phyloP scores from a whole-genome alignment of 768 basidiomycete species.

The Leccinum disarticulatum region DNA sequence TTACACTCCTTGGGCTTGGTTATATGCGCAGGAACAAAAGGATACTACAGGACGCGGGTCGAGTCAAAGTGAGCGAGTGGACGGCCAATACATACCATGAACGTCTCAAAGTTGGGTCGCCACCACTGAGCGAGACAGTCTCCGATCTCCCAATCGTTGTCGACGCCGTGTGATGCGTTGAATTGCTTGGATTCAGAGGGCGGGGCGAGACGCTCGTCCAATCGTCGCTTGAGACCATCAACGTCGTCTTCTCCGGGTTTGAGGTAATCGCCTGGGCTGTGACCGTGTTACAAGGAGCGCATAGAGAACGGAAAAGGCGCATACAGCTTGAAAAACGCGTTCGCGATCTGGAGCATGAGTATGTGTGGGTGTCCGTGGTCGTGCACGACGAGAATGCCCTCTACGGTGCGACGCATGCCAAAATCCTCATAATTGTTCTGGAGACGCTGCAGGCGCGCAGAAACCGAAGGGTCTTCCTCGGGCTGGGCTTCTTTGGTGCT shows the following conservation, averaged over 20 bases:
- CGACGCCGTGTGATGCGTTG: constrained; percentile 71
- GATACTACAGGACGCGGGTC: constrained; percentile 57
- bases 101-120: constrained; percentile 97
- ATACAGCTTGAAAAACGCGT: constrained; percentile 98
- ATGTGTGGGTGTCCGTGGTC: constrained; percentile 98
- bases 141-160: constrained; percentile 94
- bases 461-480: constrained; percentile 95
- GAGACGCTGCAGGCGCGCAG: constrained; percentile 88
- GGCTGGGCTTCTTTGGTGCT: constrained; percentile 97
- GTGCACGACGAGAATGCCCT: constrained; percentile 76
- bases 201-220: constrained; percentile 88
- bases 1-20: constrained; percentile 99
- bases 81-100: constrained; percentile 70
- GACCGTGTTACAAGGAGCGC: background rate
- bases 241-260: constrained; percentile 94
- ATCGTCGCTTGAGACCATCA: constrained; percentile 82
- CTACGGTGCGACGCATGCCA: constrained; percentile 95
- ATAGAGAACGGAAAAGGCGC: constrained; percentile 26
- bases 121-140: constrained; percentile 99
- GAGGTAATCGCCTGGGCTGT: constrained; percentile 95
- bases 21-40: constrained; percentile 92
- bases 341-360: constrained; percentile 97
- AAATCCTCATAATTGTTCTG: constrained; percentile 97
- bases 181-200: constrained; percentile 72
- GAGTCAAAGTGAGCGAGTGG: background rate